Conservation (phyloP, 129 eudicot genomes). For the Centrapalus pauciflorus region DNA sequence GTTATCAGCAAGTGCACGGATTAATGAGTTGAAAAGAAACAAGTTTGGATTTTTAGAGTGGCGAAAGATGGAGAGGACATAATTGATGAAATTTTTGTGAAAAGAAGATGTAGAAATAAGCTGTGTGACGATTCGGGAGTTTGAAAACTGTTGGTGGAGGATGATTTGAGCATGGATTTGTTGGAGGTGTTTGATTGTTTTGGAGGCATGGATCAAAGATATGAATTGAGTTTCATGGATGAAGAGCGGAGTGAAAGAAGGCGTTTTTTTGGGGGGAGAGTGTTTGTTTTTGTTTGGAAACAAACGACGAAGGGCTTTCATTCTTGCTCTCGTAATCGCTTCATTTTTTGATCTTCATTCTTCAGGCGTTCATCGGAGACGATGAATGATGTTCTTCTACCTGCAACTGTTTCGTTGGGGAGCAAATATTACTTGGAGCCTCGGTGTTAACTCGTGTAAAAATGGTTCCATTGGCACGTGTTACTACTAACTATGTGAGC, state of each 20-base stretch:
- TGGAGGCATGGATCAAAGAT: slow-evolving; percentile 41
- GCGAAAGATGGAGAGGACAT: slow-evolving; percentile 35
- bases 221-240: slow-evolving; percentile 26
- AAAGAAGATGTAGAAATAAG: slow-evolving; percentile 37
- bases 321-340: too few relatives aligned
- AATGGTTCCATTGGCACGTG: too few relatives aligned
- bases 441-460: too few relatives aligned
- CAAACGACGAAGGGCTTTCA: slow-evolving; percentile 17
- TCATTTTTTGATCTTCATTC: too few relatives aligned
- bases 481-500: too few relatives aligned
- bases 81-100: slow-evolving; percentile 11
- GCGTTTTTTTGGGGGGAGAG: slow-evolving; percentile 19
- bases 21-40: slow-evolving; percentile 34
- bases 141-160: slow-evolving; percentile 25
- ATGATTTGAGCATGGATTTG: slow-evolving; percentile 49
- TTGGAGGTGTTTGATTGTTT: slow-evolving; percentile 37
- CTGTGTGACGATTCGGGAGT: slow-evolving; percentile 38
- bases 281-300: slow-evolving; percentile 12
- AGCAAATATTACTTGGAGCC: too few relatives aligned
- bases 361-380: too few relatives aligned
- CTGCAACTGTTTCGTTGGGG: too few relatives aligned
- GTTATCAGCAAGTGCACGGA: slow-evolving; percentile 39
- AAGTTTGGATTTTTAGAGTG: slow-evolving; percentile 23
- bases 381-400: too few relatives aligned
- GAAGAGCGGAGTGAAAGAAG: not conserved